Evolutionary conservation across 2,329 filamentous ascomycete genomes (phyloP).

Genomic region (Colletotrichum tropicicola): DNA sequence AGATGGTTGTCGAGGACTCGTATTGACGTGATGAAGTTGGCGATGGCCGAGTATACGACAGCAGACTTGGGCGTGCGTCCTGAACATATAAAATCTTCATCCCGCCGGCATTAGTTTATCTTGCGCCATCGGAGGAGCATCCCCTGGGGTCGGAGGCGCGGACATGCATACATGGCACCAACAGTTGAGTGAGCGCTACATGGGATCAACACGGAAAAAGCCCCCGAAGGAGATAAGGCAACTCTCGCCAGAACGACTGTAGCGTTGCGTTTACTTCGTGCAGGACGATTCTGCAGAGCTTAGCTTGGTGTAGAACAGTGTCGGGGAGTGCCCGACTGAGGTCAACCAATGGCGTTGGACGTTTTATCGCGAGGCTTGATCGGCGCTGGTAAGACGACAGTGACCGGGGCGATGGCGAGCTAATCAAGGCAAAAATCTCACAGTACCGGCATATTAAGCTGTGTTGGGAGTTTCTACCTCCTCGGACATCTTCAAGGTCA

Average conservation of each 20-base stretch:
- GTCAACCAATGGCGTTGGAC: background rate
- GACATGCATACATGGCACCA: background rate
- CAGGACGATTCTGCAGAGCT: background rate
- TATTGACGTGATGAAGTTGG: background rate
- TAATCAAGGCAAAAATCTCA: background rate
- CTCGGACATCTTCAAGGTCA: no score
- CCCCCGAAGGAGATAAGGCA: constrained; percentile 1
- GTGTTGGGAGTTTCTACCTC: no score
- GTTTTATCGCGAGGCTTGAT: constrained; percentile 7
- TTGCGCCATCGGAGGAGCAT: background rate
- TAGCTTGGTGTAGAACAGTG: background rate
- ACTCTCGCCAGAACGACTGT: background rate
- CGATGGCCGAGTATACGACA: no score
- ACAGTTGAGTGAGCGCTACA: background rate
- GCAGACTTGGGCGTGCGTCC: no score
- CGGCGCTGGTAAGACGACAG: constrained; percentile 15
- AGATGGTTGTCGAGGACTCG: no score
- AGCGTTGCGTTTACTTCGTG: background rate
- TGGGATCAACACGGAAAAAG: background rate
- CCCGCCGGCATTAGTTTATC: background rate
- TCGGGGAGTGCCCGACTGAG: background rate
- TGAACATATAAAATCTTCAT: background rate
- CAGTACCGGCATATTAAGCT: no score
- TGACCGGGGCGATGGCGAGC: constrained; percentile 22
- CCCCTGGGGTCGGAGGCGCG: background rate